phyloP scores from a whole-genome alignment of 2,329 filamentous ascomycete species.

The Hirsutella thompsonii region DNA sequence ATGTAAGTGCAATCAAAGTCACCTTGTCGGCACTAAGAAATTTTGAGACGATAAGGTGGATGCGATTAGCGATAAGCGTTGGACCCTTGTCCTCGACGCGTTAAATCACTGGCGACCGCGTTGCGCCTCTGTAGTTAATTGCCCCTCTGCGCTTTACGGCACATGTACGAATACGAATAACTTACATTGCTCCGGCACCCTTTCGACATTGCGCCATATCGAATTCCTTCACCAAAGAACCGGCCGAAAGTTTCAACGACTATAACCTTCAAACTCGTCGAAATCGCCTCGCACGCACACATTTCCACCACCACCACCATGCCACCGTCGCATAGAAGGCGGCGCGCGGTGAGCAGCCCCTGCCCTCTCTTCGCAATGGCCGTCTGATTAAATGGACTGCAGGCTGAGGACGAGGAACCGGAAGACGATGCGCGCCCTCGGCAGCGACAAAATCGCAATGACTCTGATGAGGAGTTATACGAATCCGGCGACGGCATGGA shows the following conservation, averaged over 20 bases:
- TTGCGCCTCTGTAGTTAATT: too few species aligned
- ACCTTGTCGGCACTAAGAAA: constrained; percentile 6
- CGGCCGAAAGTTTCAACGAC: too few species aligned
- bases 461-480: constrained; percentile 17
- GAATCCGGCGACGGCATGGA: constrained; percentile 27
- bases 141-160: too few species aligned
- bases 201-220: too few species aligned
- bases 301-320: too few species aligned
- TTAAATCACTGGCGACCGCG: neutral
- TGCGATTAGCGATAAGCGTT: constrained; percentile 11
- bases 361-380: neutral
- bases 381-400: neutral
- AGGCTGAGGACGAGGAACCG: constrained; percentile 17
- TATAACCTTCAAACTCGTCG: too few species aligned
- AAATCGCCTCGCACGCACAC: too few species aligned
- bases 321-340: constrained; percentile 18
- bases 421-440: constrained; percentile 19
- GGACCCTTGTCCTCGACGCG: too few species aligned
- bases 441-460: constrained; percentile 16
- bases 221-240: too few species aligned
- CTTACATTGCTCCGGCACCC: too few species aligned
- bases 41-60: constrained; percentile 11
- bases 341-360: constrained; percentile 15
- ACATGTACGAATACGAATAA: too few species aligned
- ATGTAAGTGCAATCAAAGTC: too few species aligned